A percentile compares a stretch with the other conserved stretches of the same genome.
These are phyloP conservation scores for Cladosporium sp. DNA, from an alignment of 2,329 filamentous ascomycete genomes.

Conservation along the genomic window DNA sequence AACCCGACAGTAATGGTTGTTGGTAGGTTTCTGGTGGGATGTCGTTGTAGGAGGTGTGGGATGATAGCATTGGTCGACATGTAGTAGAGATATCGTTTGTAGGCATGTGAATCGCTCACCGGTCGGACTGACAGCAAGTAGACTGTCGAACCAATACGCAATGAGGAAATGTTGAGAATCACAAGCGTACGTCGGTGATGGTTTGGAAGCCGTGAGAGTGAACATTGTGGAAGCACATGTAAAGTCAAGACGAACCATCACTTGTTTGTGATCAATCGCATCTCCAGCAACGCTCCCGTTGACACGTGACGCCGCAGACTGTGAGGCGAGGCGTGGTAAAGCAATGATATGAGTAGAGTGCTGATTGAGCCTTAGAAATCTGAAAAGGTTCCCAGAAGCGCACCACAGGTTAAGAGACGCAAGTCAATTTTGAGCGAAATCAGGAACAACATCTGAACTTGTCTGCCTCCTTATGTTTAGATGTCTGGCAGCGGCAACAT, in stretches of 20 bases:
- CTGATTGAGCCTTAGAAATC: neutral
- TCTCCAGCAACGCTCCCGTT: neutral
- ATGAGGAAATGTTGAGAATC: neutral
- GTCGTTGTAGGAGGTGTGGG: neutral
- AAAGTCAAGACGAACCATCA: neutral
- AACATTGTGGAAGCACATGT: neutral
- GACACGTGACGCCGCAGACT: neutral
- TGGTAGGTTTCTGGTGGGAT: neutral
- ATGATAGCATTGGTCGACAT: neutral
- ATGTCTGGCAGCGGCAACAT: slow-evolving; percentile 42
- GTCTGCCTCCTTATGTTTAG: slow-evolving; percentile 5
- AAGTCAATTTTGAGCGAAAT: neutral
- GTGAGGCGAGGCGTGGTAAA: neutral
- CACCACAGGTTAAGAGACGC: neutral
- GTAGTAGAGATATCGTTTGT: neutral
- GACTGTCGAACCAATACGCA: neutral
- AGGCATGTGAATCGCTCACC: neutral
- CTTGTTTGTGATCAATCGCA: neutral
- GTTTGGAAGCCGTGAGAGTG: neutral
- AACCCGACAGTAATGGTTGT: too few relatives aligned
- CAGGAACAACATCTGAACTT: neutral
- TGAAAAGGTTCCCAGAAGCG: neutral
- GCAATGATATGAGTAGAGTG: neutral
- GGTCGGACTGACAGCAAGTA: neutral
- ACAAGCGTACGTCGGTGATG: neutral